Conservation (phyloP, 805 yeast species). For the Wickerhamiella alocasiicola region DNA sequence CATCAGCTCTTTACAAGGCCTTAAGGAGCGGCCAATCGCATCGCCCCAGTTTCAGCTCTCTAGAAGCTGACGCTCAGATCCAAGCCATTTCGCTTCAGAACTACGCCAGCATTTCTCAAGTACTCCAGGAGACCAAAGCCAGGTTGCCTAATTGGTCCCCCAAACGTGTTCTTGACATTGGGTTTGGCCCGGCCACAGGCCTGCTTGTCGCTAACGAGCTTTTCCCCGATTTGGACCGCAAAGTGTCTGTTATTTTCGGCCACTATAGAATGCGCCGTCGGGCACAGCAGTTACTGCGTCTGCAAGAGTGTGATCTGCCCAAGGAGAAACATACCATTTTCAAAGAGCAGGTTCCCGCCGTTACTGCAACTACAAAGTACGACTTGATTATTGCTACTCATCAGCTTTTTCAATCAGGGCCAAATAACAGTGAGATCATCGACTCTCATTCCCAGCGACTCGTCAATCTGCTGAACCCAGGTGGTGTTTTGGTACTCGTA, state of each 20-base stretch:
- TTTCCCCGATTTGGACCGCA: slow-evolving; percentile 50
- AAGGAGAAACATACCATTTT: slow-evolving; percentile 39
- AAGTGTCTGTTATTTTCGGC: slow-evolving; percentile 65
- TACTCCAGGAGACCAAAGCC: slow-evolving; percentile 49
- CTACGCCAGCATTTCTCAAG: slow-evolving; percentile 57
- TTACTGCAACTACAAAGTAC: slow-evolving; percentile 36
- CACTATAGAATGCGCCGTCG: slow-evolving; percentile 61
- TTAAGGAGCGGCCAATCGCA: slow-evolving; percentile 45
- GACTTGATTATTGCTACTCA: slow-evolving; percentile 78
- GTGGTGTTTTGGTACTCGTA: slow-evolving; percentile 64
- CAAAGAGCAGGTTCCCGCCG: slow-evolving; percentile 38
- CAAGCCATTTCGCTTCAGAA: slow-evolving; percentile 72
- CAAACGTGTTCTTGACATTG: slow-evolving; percentile 56
- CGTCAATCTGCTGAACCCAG: slow-evolving; percentile 53
- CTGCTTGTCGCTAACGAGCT: slow-evolving; percentile 77
- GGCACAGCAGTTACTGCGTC: slow-evolving; percentile 62
- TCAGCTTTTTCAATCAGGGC: slow-evolving; percentile 50
- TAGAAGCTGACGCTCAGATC: slow-evolving; percentile 59
- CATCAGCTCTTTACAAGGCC: slow-evolving; percentile 41
- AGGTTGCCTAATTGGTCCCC: slow-evolving; percentile 48
- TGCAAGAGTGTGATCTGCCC: slow-evolving; percentile 23
- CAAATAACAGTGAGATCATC: slow-evolving; percentile 56
- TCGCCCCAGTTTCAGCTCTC: slow-evolving; percentile 28
- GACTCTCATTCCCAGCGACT: slow-evolving; percentile 53
- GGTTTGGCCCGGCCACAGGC: slow-evolving; percentile 89